Conservation (phyloP, 441 rosid genomes). For the Populus hybrid region DNA sequence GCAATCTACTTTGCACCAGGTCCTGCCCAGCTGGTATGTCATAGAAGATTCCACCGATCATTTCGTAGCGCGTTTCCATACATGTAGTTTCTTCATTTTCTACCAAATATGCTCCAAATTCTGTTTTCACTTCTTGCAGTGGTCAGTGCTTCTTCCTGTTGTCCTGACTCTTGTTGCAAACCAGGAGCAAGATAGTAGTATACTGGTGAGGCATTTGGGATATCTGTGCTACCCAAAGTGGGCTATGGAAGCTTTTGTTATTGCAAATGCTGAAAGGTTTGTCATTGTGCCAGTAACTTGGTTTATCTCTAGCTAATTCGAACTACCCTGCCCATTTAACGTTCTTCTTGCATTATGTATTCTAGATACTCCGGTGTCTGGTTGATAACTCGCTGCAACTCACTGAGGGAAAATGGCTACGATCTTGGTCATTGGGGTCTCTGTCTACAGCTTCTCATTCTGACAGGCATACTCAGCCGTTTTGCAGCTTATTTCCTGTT, state of each 20-base stretch:
- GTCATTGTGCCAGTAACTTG: neutral
- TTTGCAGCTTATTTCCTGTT: constrained; percentile 56
- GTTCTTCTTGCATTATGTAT: constrained; percentile 10
- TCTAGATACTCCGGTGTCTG: constrained; percentile 83
- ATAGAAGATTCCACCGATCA: neutral
- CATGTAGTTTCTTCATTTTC: neutral
- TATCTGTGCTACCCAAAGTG: constrained; percentile 79
- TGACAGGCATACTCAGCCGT: constrained; percentile 58
- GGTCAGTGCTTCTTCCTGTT: constrained; percentile 92
- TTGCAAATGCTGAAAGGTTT: constrained; percentile 79
- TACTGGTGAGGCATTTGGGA: constrained; percentile 34
- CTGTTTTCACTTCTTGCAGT: constrained; percentile 39
- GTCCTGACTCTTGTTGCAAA: constrained; percentile 87
- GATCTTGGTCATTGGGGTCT: constrained; percentile 58
- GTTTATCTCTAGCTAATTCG: neutral
- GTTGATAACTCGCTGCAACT: constrained; percentile 81
- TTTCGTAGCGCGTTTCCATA: constrained; percentile 4
- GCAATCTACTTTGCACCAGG: constrained; percentile 76
- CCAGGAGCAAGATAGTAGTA: constrained; percentile 32
- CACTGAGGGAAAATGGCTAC: constrained; percentile 49
- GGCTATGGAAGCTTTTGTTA: constrained; percentile 83
- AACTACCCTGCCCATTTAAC: neutral
- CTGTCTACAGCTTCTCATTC: constrained; percentile 54
- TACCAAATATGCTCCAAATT: neutral
- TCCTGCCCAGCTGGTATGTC: constrained; percentile 85